These are phyloP conservation scores for Boeremia lycopersici DNA, from an alignment of 2,329 filamentous ascomycete species.

Conservation along the genomic window DNA sequence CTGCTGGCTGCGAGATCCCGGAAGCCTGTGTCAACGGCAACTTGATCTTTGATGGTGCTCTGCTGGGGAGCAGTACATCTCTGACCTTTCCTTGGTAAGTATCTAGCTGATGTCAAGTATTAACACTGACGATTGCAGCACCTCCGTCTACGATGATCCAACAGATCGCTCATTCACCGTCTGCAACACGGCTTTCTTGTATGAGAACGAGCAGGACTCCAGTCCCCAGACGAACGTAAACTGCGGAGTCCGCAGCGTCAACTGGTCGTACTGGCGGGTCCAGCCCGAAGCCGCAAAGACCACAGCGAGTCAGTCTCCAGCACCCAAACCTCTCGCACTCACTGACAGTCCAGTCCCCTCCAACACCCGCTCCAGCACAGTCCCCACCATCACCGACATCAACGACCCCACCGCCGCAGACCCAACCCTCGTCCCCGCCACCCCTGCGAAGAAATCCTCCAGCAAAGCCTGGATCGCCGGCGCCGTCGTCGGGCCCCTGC, in stretches of 20 bases:
- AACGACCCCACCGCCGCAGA: neutral
- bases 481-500: slow-evolving; percentile 33
- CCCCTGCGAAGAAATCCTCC: slow-evolving; percentile 11
- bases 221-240: slow-evolving; percentile 33
- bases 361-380: slow-evolving; percentile 5
- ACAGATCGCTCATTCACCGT: slow-evolving; percentile 24
- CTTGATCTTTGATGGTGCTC: slow-evolving; percentile 23
- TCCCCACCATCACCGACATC: neutral
- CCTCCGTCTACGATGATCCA: slow-evolving; percentile 21
- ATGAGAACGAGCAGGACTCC: slow-evolving; percentile 29
- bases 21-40: slow-evolving; percentile 30
- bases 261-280: slow-evolving; percentile 33
- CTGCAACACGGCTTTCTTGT: slow-evolving; percentile 36
- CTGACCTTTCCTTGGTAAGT: slow-evolving; percentile 23
- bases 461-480: slow-evolving; percentile 41
- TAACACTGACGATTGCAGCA: slow-evolving; percentile 13
- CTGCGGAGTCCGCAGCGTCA: slow-evolving; percentile 27
- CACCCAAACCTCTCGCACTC: neutral
- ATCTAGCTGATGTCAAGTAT: neutral
- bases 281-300: slow-evolving; percentile 20
- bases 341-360: neutral
- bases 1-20: slow-evolving; percentile 25
- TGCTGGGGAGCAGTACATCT: neutral
- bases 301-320: slow-evolving; percentile 10
- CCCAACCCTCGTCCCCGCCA: neutral